These are phyloP conservation scores for Avena atlantica DNA, from an alignment of 176 grass and related monocot genomes.

Conservation along the genomic window DNA sequence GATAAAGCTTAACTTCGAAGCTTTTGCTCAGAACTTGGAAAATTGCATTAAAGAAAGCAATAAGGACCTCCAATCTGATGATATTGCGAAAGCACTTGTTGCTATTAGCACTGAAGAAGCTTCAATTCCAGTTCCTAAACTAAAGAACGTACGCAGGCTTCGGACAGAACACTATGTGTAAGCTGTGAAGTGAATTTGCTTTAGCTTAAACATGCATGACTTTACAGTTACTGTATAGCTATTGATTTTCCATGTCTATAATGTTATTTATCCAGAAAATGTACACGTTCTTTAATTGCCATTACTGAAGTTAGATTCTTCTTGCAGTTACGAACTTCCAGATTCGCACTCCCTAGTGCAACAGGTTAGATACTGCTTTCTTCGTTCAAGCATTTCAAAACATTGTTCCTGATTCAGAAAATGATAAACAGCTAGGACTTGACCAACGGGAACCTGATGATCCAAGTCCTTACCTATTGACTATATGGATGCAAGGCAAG, in stretches of 20 bases:
- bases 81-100: constrained; percentile 90
- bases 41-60: constrained; percentile 72
- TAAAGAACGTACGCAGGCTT: constrained; percentile 85
- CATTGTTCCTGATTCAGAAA: constrained; percentile 42
- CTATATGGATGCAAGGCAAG: constrained; percentile 78
- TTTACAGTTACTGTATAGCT: constrained; percentile 23
- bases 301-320: constrained; percentile 42
- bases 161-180: constrained; percentile 93
- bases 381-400: constrained; percentile 38
- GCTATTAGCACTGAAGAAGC: constrained; percentile 68
- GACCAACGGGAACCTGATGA: constrained; percentile 77
- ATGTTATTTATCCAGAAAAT: constrained; percentile 16
- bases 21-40: constrained; percentile 80
- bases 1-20: constrained; percentile 85
- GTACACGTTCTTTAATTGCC: constrained; percentile 26
- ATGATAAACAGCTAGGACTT: constrained; percentile 73
- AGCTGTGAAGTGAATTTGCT: constrained; percentile 35
- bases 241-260: constrained; percentile 15
- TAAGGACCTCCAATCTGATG: constrained; percentile 59
- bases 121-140: constrained; percentile 83
- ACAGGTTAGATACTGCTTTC: constrained; percentile 58
- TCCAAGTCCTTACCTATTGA: constrained; percentile 85
- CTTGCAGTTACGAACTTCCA: constrained; percentile 88
- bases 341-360: constrained; percentile 77
- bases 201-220: constrained; percentile 24